Evolutionary conservation across 208 protist genomes (phyloP).

Genomic region (Wallacemonas rigidus): DNA sequence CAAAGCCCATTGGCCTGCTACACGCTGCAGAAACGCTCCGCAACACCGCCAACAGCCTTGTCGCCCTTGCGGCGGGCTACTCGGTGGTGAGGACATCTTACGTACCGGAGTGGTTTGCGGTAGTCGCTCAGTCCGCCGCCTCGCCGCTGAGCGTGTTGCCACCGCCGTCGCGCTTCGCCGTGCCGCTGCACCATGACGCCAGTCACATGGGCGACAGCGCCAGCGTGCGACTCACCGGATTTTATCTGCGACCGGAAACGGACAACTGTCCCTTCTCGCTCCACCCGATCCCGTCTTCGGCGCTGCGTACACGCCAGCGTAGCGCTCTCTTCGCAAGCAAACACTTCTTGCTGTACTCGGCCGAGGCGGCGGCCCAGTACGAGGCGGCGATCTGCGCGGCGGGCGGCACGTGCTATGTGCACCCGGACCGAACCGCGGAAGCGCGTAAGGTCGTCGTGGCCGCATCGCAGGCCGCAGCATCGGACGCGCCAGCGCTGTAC

Average conservation of each 20-base stretch:
- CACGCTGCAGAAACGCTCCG: constrained; percentile 58
- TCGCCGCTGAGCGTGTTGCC: constrained; percentile 68
- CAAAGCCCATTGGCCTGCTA: constrained; percentile 58
- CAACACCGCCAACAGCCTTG: constrained; percentile 56
- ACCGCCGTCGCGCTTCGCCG: constrained; percentile 56
- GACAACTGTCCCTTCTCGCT: constrained; percentile 75
- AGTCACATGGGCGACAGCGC: constrained; percentile 13
- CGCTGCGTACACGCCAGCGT: constrained; percentile 43
- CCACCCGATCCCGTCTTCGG: constrained; percentile 64
- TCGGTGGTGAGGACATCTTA: constrained; percentile 73
- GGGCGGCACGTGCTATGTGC: constrained; percentile 32
- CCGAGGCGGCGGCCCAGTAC: constrained; percentile 48
- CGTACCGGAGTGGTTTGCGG: constrained; percentile 80
- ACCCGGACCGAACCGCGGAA: constrained; percentile 28
- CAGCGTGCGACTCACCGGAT: constrained; percentile 18
- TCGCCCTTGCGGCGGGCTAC: constrained; percentile 70
- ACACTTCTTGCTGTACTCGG: constrained; percentile 61
- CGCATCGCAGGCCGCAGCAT: constrained; percentile 21
- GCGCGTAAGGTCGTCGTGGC: constrained; percentile 34
- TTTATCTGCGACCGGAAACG: constrained; percentile 71
- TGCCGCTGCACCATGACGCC: constrained; percentile 49
- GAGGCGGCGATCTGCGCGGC: constrained; percentile 33
- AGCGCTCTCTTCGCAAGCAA: constrained; percentile 40
- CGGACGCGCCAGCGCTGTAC: constrained; percentile 26
- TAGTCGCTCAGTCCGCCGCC: constrained; percentile 53